Evolutionary conservation across 495 filamentous ascomycete species (phyloP), one percentile per base, ranked within the genome.

Genomic region (Penicillium canescens): DNA sequence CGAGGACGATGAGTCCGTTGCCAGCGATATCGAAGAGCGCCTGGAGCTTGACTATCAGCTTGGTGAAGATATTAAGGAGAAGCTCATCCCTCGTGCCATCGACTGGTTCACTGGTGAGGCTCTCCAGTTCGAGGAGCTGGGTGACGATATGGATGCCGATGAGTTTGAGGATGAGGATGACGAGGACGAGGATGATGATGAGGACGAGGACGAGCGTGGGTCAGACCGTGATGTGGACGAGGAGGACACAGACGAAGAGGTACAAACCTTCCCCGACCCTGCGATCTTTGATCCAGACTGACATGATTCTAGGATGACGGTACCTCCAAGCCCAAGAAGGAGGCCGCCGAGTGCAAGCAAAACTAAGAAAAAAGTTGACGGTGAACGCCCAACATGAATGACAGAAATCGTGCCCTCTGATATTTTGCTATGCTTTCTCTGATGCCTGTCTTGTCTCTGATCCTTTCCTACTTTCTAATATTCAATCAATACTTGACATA

Each of bases 71-170:
- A 97, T 99, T 72, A 99, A 99, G 80, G 95, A 99, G 82, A 99
- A 99, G 76, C 82, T 99, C 53, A 99, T 99, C 62, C 95, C 95
- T 50, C 92, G 92, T 62, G 95, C 95, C 14, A 93, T 99, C 65
- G 95, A 98, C 73, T 99, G 95, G 95, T 99, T 98, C 75, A 99
- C 95, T 39, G 95, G 95, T 37, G 94, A 99, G 75, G 95, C 95
- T 50, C 85, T 98, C 57, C 94, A 96, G 61, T 99, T 90, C 54
- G 95, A 99, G 80, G 93, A 96, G 65, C 62, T 96, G 5, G 90
- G 93, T 48, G 92, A 95, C 53, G 90, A 96, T 34, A 76, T 88
- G 56, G 92, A 95, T 51, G 84, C 89, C 48, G 90, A 86, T 52
- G 89, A 89, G 50, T 88, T 87, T 48, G 88, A 92, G 45, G 90